Evolutionary conservation across 225 moss, liverwort and hornwort genomes (phyloP).

Genomic region (Sphagnum tenellum): DNA sequence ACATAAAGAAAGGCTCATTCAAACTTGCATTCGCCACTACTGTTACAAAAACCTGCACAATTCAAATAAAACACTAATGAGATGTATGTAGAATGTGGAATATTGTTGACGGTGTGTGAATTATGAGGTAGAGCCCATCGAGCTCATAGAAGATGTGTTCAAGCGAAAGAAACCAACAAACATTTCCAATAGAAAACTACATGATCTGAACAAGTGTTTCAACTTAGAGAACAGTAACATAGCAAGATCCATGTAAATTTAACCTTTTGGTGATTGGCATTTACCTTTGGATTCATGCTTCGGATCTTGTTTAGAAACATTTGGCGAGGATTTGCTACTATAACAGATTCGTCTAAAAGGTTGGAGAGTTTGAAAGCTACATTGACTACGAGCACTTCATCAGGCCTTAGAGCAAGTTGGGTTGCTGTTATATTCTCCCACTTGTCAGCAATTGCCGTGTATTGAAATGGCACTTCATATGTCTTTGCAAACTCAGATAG

Average conservation of each 20-base stretch:
- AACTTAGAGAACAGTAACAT: too few relatives aligned
- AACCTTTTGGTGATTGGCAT: too few relatives aligned
- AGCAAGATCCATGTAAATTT: too few relatives aligned
- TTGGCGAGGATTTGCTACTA: conserved; percentile 75
- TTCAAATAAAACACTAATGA: too few relatives aligned
- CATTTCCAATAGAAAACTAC: too few relatives aligned
- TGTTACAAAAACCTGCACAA: conserved; percentile 34
- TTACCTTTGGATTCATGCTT: conserved; percentile 64
- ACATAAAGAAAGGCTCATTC: conserved; percentile 86
- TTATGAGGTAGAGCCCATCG: too few relatives aligned
- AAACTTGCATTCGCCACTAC: conserved; percentile 59
- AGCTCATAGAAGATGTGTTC: too few relatives aligned
- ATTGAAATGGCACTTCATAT: conserved; percentile 61
- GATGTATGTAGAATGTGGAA: too few relatives aligned
- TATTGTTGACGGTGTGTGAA: too few relatives aligned
- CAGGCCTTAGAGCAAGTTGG: conserved; percentile 50
- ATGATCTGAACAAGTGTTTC: not conserved
- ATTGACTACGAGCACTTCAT: conserved; percentile 69
- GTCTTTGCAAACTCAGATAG: conserved; percentile 38
- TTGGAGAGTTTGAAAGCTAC: conserved; percentile 70
- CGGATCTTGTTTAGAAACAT: conserved; percentile 49
- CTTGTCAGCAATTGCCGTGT: conserved; percentile 80
- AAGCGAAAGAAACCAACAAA: too few relatives aligned
- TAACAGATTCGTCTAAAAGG: conserved; percentile 77
- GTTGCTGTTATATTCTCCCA: conserved; percentile 74